These are phyloP conservation scores for Avena eriantha DNA, from an alignment of 176 grass and related monocot genomes.

Conservation along the genomic window DNA sequence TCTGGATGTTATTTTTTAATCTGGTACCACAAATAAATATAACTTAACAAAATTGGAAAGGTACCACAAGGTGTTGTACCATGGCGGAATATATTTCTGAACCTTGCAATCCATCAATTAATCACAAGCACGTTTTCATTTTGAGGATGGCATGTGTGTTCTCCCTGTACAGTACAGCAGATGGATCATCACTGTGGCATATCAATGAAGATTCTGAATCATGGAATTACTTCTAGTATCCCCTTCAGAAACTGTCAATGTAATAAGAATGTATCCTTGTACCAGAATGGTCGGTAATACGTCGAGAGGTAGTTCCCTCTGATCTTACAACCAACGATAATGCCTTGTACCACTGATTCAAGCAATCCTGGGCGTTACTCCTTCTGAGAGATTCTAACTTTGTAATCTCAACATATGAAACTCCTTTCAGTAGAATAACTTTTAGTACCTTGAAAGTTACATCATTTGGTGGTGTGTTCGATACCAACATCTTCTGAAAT, in stretches of 20 bases:
- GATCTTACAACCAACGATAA: conserved; percentile 53
- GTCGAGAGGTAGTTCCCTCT: conserved; percentile 40
- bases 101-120: conserved; percentile 1
- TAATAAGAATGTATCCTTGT: background rate
- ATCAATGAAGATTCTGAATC: conserved; percentile 34
- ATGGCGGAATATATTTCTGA: conserved; percentile 27
- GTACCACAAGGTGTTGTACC: conserved; percentile 12
- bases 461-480: conserved; percentile 65
- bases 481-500: conserved; percentile 79
- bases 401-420: conserved; percentile 51
- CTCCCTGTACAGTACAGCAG: background rate
- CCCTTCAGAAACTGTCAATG: too few relatives aligned
- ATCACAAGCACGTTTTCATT: conserved; percentile 11
- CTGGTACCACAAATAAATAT: background rate
- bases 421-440: conserved; percentile 64
- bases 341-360: conserved; percentile 62
- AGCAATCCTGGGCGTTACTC: conserved; percentile 53
- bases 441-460: conserved; percentile 79
- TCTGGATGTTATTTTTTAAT: background rate
- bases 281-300: conserved; percentile 26
- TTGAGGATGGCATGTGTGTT: background rate
- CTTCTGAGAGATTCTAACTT: conserved; percentile 66
- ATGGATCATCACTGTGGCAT: background rate
- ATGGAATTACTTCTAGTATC: too few relatives aligned
- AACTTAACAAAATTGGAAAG: background rate